Conservation (phyloP, 352 stramenopile species). For the Thraustotheca clavata region DNA sequence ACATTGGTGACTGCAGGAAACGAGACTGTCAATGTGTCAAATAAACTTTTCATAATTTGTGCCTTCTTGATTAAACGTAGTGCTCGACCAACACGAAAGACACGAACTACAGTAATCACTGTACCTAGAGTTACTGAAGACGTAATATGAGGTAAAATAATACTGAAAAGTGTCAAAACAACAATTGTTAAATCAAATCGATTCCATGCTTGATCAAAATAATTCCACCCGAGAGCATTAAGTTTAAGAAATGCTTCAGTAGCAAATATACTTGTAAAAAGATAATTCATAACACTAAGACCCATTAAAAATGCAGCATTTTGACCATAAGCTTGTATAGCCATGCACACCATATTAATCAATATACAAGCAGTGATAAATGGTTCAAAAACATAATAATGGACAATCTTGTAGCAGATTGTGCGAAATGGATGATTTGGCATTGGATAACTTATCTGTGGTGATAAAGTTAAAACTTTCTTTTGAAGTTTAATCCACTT, state of each 20-base stretch:
- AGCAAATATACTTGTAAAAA: constrained; percentile 85
- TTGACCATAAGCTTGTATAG: constrained; percentile 79
- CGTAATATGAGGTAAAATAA: constrained; percentile 48
- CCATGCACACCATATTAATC: constrained; percentile 86
- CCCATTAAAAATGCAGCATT: constrained; percentile 86
- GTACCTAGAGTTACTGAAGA: constrained; percentile 45
- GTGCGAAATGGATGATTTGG: constrained; percentile 44
- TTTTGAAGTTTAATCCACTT: constrained; percentile 84
- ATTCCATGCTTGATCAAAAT: constrained; percentile 86
- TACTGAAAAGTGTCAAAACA: constrained; percentile 46
- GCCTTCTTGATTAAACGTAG: constrained; percentile 78
- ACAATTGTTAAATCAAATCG: constrained; percentile 81
- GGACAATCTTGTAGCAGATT: constrained; percentile 48
- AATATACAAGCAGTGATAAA: constrained; percentile 87
- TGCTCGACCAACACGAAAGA: constrained; percentile 86
- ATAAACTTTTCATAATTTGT: constrained; percentile 85
- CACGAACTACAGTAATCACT: constrained; percentile 75
- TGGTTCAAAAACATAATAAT: constrained; percentile 71
- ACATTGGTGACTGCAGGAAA: constrained; percentile 88
- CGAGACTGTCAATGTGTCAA: constrained; percentile 82
- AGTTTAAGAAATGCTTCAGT: constrained; percentile 86
- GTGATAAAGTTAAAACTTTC: constrained; percentile 53
- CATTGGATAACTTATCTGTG: constrained; percentile 40
- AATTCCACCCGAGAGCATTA: constrained; percentile 53
- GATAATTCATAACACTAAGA: constrained; percentile 78